These are phyloP conservation scores for Entrophospora sp. DNA, from an alignment of 192 early-diverging fungal genomes.

Conservation along the genomic window DNA sequence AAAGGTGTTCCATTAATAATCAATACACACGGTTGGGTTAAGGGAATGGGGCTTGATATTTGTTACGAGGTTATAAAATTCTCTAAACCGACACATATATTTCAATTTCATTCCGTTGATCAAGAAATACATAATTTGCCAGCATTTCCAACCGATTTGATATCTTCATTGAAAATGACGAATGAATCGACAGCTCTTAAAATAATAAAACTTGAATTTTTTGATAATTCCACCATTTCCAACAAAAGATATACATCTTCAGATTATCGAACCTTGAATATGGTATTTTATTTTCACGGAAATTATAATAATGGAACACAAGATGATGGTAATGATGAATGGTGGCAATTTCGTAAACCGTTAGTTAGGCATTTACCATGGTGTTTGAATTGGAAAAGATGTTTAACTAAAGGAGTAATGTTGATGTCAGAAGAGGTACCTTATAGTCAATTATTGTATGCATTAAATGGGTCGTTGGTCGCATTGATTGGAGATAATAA, in stretches of 20 bases:
- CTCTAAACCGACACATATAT: constrained; percentile 59
- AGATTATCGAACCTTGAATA: constrained; percentile 57
- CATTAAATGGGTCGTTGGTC: constrained; percentile 79
- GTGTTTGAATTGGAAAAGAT: constrained; percentile 49
- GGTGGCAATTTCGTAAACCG: constrained; percentile 49
- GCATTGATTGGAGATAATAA: constrained; percentile 54
- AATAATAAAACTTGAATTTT: constrained; percentile 14
- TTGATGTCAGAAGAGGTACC: constrained; percentile 68
- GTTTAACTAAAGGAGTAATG: constrained; percentile 48
- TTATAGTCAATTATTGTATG: constrained; percentile 66
- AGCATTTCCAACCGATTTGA: too few relatives aligned
- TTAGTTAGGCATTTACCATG: constrained; percentile 49
- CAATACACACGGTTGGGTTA: constrained; percentile 94
- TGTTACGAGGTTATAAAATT: constrained; percentile 55
- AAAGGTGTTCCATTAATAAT: constrained; percentile 73
- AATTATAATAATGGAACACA: constrained; percentile 1
- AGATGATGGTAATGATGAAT: not conserved
- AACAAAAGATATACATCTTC: constrained; percentile 26
- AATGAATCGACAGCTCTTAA: constrained; percentile 23
- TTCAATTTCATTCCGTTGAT: constrained; percentile 42
- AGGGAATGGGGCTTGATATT: constrained; percentile 80
- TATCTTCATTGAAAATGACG: too few relatives aligned
- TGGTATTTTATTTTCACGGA: constrained; percentile 57
- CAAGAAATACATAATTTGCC: constrained; percentile 33
- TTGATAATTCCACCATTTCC: constrained; percentile 18